Evolutionary conservation across 352 stramenopile species (phyloP), one percentile per base, ranked within the genome.

Genomic region (Phytophthora meadii): DNA sequence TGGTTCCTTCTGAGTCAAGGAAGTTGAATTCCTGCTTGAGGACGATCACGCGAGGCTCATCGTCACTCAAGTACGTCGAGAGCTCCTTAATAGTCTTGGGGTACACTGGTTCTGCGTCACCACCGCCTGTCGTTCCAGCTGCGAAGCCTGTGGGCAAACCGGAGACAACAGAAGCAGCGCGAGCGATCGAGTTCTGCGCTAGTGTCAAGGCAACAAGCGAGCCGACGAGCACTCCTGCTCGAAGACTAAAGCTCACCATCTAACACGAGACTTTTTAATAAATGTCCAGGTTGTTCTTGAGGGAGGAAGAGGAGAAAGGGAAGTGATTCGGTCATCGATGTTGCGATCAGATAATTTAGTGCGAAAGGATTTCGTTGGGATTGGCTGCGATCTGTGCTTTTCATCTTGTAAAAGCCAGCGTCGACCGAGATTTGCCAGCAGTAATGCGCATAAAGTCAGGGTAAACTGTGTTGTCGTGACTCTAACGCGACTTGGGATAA

Each of bases 1-100:
- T 80, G 4, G 40, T 72, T 25, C 74, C 74, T 45, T 85, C 79
- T 1, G 68, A 70, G 10, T 71, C 72, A 22, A 64, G 62, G 46
- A 82, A 87, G 1, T 54, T 51, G n/a, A 79, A 74, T 34, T 61
- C 55, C 22, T 72, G 44, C 3, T 67, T 72, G 19, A 80, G 44
- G 0, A 77, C 53, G 36, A 77, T 80, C 3, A 80, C 68, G 14
- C 54, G 63, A 1, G 72, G 57, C 14, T 62, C 54, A 11, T 2
- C 11, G 24, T 71, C 68, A 2, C 54, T 68, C 19, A 79, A 54
- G 47, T 54, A 66, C 0, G 15, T 57, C 2, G 41, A 19, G 1
- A 79, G 48, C 37, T 79, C 61, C 15, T 68, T 46, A 24, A 65
- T 47, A 28, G 48, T 61, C 4, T 34, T 72, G 2, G 68, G 72